Evolutionary conservation across 2,329 filamentous ascomycete species (phyloP), one percentile per base, ranked within the genome.

Genomic region (Ophiostoma sp.): DNA sequence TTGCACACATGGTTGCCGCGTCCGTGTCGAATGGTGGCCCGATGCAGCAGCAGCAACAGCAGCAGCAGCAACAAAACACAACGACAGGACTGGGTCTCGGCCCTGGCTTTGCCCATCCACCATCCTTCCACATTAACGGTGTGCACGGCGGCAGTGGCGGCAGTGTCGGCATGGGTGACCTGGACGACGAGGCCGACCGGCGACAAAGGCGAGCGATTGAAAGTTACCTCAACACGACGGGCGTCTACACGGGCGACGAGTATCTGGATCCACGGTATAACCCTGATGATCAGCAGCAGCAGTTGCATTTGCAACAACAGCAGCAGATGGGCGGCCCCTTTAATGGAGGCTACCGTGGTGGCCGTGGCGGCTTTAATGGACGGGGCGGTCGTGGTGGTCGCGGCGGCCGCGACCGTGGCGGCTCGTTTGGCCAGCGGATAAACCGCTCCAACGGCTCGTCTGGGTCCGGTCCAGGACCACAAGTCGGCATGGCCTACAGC

Each of bases 1-100:
- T 84, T 74, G 83, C 85, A 2, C 79, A 79, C n/a, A 75, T 83
- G 64, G 70, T 75, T 3, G 75, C 73, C 0, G 71, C 70, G 4
- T 55, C 69, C 5, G 59, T 74, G 0, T 28, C 61, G 12, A 39
- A 59, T 17, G 55, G 42, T 15, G 28, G 45, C 7, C 55, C 19
- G 15, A 33, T 28, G 42, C 64, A 68, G 17, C 63, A 31, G 22
- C 63, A 68, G 39, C 63, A 66, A n/a, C 55, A 59, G 12, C 64
- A 68, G 17, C 63, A 50, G 22, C 63, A 68, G 39, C 63, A 66
- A n/a, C 55, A 59, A 7, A 31, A 68, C 2, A 33, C 64, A n/a
- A 50, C 25, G 12, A 68, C 64, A 0, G 64, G 64, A 1, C 25
- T 68, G 8, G 64, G 64, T 17, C 45, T 48, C 2, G 64, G 64